A percentile compares a stretch with the other conserved stretches of the same genome.
These are phyloP conservation scores for Carnegiea gigantea DNA, from an alignment of 179 eudicot genomes.

Conservation along the genomic window DNA sequence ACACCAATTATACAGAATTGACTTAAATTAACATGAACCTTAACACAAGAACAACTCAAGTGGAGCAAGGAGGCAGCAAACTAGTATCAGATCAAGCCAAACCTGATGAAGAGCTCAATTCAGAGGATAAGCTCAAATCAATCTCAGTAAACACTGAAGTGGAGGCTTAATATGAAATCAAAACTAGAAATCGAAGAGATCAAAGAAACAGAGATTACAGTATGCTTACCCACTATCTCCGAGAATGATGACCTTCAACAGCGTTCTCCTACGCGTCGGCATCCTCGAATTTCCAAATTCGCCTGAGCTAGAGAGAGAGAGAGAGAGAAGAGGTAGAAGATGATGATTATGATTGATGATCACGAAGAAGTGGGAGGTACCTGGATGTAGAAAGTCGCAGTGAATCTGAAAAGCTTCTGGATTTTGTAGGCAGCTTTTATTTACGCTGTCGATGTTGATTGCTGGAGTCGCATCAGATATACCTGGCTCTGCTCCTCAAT, in stretches of 20 bases:
- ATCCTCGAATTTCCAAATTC: conserved; percentile 19
- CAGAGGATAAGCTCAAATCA: background rate
- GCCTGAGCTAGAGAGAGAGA: conserved; percentile 19
- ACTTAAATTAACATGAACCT: background rate
- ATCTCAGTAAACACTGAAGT: background rate
- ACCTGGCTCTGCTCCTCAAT: background rate
- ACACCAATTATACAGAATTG: too few relatives aligned
- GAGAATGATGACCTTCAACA: conserved; percentile 49
- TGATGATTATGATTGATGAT: too few relatives aligned
- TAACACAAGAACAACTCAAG: background rate
- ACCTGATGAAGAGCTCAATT: background rate
- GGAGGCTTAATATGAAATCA: background rate
- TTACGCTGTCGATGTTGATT: too few relatives aligned
- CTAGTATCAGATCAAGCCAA: background rate
- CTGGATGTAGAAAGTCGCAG: background rate
- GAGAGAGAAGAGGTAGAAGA: background rate
- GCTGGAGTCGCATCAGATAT: background rate
- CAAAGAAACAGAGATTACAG: background rate
- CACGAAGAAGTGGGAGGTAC: background rate
- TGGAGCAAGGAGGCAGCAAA: background rate
- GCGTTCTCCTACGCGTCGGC: conserved; percentile 46
- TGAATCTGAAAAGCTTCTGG: background rate
- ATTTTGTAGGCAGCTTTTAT: background rate
- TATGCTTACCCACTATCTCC: conserved; percentile 46
- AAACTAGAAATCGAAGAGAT: conserved; percentile 6